phyloP scores from a whole-genome alignment of 2,329 filamentous ascomycete genomes.

The Aureobasidium namibiae region DNA sequence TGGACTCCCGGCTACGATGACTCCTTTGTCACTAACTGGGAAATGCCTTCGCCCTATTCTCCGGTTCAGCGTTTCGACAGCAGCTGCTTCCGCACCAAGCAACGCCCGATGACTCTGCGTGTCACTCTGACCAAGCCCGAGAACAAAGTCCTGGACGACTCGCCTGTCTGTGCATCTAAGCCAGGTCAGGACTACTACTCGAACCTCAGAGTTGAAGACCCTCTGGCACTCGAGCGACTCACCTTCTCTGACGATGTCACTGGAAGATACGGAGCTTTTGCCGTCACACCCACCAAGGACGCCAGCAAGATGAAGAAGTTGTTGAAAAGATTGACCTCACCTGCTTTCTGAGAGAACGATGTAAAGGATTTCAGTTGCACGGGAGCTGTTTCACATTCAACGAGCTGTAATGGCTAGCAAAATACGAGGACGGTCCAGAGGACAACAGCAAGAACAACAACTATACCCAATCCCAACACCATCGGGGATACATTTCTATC shows the following conservation, averaged over 20 bases:
- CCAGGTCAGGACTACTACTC: not conserved
- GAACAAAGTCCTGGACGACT: constrained; percentile 62
- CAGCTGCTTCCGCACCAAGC: constrained; percentile 29
- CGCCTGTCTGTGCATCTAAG: not conserved
- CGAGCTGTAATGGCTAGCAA: not conserved
- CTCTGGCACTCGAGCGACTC: constrained; percentile 48
- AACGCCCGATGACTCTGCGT: constrained; percentile 86
- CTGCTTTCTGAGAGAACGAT: not conserved
- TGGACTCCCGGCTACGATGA: not conserved
- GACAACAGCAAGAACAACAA: not conserved
- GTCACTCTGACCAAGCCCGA: constrained; percentile 93
- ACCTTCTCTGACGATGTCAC: constrained; percentile 30
- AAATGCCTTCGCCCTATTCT: not conserved
- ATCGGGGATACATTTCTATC: not conserved
- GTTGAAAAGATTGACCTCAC: constrained; percentile 7
- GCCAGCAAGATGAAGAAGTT: constrained; percentile 9
- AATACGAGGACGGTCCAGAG: not conserved
- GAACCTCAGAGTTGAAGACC: constrained; percentile 27
- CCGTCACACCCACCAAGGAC: constrained; percentile 16
- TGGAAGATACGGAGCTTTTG: constrained; percentile 37
- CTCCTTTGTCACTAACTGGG: not conserved
- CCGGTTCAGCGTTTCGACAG: constrained; percentile 10
- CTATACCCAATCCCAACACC: not conserved
- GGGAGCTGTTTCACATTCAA: not conserved
- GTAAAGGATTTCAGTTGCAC: not conserved